These are phyloP conservation scores for Diutina neorugosa DNA, from an alignment of 1,139 yeast genomes.

Conservation along the genomic window DNA sequence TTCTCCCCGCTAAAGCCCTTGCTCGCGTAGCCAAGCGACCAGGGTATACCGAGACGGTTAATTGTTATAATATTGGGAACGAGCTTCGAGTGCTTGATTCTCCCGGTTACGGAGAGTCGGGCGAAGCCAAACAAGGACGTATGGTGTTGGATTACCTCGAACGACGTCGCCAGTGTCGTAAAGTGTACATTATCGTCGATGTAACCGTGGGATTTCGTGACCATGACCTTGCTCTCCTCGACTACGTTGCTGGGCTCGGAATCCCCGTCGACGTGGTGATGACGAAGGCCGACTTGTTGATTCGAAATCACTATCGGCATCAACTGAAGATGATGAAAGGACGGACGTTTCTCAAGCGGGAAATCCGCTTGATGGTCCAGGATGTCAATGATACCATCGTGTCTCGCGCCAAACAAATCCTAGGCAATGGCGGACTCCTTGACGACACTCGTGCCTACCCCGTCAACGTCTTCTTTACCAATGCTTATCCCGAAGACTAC, in stretches of 20 bases:
- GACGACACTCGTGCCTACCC: slow-evolving; percentile 13
- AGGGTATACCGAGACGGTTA: slow-evolving; percentile 69
- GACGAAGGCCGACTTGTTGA: slow-evolving; percentile 58
- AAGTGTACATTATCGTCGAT: slow-evolving; percentile 52
- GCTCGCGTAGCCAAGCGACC: slow-evolving; percentile 51
- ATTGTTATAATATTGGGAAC: slow-evolving; percentile 57
- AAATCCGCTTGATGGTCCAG: not conserved
- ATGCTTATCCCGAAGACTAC: slow-evolving; percentile 15
- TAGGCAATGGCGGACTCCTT: slow-evolving; percentile 14
- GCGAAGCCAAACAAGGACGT: slow-evolving; percentile 52
- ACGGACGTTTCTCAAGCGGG: not conserved
- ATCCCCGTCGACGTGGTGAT: slow-evolving; percentile 62
- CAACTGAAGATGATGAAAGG: not conserved
- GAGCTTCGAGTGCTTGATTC: slow-evolving; percentile 60
- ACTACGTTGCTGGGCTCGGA: slow-evolving; percentile 39
- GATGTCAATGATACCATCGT: slow-evolving; percentile 16
- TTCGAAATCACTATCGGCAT: slow-evolving; percentile 11
- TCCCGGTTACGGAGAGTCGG: slow-evolving; percentile 77
- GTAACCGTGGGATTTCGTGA: slow-evolving; percentile 43
- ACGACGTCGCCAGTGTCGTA: slow-evolving; percentile 38
- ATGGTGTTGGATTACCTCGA: slow-evolving; percentile 51
- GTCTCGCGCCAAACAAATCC: slow-evolving; percentile 14
- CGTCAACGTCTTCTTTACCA: slow-evolving; percentile 25
- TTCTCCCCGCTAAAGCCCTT: slow-evolving; percentile 22
- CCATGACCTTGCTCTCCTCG: slow-evolving; percentile 43